These are phyloP conservation scores for Colletotrichum lentis DNA, from an alignment of 2,329 filamentous ascomycete species.

Conservation along the genomic window DNA sequence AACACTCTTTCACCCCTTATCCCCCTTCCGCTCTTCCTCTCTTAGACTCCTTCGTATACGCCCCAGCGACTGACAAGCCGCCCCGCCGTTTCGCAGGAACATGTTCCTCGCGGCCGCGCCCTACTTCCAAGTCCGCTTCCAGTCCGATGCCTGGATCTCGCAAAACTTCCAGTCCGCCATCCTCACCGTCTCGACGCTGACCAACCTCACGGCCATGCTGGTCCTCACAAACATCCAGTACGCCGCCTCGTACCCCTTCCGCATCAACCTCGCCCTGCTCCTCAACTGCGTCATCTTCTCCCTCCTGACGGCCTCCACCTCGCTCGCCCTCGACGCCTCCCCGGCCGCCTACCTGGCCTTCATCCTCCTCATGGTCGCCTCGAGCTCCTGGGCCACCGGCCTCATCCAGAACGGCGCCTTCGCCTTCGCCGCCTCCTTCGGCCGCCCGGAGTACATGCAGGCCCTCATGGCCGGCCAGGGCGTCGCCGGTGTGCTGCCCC, in stretches of 20 bases:
- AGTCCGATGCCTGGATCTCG: conserved; percentile 72
- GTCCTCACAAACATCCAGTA: conserved; percentile 82
- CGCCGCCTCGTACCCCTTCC: conserved; percentile 84
- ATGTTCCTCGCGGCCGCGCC: conserved; percentile 97
- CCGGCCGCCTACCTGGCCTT: conserved; percentile 79
- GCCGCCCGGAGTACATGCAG: conserved; percentile 87
- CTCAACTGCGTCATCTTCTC: conserved; percentile 81
- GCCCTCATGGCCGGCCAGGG: conserved; percentile 96
- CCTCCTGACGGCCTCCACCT: conserved; percentile 82
- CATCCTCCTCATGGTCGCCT: conserved; percentile 80
- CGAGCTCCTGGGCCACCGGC: conserved; percentile 80
- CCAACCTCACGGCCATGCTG: conserved; percentile 79
- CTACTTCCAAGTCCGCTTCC: conserved; percentile 88
- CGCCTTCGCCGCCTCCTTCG: conserved; percentile 88
- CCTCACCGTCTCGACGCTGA: conserved; percentile 83
- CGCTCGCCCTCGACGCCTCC: conserved; percentile 68
- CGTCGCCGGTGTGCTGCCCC: conserved; percentile 88
- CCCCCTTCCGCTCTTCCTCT: neutral
- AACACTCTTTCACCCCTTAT: neutral
- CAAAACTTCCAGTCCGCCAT: conserved; percentile 90
- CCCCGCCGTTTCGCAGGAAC: conserved; percentile 68
- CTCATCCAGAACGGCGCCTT: conserved; percentile 94
- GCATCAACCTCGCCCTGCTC: conserved; percentile 79
- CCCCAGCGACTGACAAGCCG: conserved; percentile 16
- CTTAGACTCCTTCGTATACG: too few relatives aligned